These are phyloP conservation scores for Solanum bulbocastanum DNA, from an alignment of 257 asterid genomes.

Conservation along the genomic window DNA sequence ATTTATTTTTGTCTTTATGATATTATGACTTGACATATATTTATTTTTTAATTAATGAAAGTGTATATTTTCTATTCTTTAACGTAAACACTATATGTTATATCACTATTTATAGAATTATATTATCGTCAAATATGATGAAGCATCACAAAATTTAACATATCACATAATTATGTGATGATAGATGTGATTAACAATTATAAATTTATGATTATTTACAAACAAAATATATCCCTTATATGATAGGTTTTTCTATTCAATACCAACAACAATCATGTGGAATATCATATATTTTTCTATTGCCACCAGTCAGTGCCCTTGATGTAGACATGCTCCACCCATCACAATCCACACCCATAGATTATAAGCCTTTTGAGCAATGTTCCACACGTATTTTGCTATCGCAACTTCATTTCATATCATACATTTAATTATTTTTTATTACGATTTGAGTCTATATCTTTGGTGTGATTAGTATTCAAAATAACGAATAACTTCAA, in stretches of 20 bases:
- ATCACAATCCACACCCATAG: not conserved
- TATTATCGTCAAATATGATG: not conserved
- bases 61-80: not conserved
- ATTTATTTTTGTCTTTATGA: too few relatives aligned
- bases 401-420: not conserved
- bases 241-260: not conserved
- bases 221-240: not conserved
- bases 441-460: too few relatives aligned
- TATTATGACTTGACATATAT: too few relatives aligned
- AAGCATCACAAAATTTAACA: not conserved
- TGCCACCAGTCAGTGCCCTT: not conserved
- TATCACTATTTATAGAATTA: not conserved
- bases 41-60: not conserved
- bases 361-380: not conserved
- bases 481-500: too few relatives aligned
- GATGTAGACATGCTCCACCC: not conserved
- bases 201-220: too few relatives aligned
- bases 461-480: too few relatives aligned
- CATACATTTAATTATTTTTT: not conserved
- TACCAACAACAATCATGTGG: not conserved
- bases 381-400: not conserved
- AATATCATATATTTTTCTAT: not conserved
- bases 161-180: not conserved
- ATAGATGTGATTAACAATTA: not conserved
- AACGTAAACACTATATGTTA: not conserved